These are phyloP conservation scores for Spirogloea muscicola DNA, from an alignment of 139 green algal species.

Conservation along the genomic window DNA sequence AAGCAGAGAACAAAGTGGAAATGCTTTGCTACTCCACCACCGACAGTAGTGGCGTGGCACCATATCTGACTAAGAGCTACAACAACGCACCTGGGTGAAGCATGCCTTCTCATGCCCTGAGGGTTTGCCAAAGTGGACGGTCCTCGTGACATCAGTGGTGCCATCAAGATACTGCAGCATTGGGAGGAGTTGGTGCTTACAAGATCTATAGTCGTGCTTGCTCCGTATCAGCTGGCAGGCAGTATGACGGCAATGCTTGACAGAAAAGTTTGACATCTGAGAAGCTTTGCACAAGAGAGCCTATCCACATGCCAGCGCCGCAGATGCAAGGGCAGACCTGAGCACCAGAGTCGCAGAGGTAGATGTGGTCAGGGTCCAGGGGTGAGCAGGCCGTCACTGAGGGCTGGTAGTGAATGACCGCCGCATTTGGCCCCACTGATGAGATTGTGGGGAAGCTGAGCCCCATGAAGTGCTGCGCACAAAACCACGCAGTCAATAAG, in stretches of 20 bases:
- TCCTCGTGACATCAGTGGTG: conserved; percentile 97
- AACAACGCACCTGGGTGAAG: conserved; percentile 82
- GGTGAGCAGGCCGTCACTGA: conserved; percentile 42
- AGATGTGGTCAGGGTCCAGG: conserved; percentile 55
- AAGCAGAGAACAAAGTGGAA: not conserved
- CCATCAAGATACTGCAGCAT: conserved; percentile 96
- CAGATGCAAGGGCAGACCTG: conserved; percentile 28
- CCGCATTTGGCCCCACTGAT: conserved; percentile 74
- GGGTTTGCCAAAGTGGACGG: conserved; percentile 79
- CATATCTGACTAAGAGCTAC: conserved; percentile 13
- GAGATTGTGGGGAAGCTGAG: conserved; percentile 87
- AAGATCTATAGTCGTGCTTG: too few relatives aligned
- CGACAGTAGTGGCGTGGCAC: not conserved
- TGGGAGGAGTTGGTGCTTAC: too few relatives aligned
- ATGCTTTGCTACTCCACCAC: not conserved
- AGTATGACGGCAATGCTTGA: too few relatives aligned
- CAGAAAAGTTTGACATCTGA: too few relatives aligned
- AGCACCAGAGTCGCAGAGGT: conserved; percentile 85
- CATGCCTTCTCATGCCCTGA: conserved; percentile 62
- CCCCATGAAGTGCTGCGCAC: conserved; percentile 34
- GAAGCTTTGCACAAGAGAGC: too few relatives aligned
- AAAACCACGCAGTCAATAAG: not conserved
- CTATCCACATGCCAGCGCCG: too few relatives aligned
- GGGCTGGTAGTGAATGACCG: conserved; percentile 96
- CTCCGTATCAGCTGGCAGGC: too few relatives aligned